phyloP scores from a whole-genome alignment of 2,329 filamentous ascomycete species.

The Thielaviopsis ethacetica region DNA sequence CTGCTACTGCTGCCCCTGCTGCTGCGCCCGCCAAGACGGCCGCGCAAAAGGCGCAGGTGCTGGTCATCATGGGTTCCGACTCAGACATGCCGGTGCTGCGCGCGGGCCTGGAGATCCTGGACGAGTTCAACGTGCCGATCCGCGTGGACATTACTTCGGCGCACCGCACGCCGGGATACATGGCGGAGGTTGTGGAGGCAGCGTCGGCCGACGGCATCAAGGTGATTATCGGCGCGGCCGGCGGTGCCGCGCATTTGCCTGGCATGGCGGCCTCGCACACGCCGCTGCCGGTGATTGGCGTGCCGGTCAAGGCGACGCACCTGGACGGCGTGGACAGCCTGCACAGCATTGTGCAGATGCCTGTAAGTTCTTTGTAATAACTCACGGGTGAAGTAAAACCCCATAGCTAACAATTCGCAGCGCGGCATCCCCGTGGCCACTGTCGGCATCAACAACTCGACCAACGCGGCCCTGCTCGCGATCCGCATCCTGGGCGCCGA shows the following conservation, averaged over 20 bases:
- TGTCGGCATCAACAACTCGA: constrained; percentile 65
- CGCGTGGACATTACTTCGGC: constrained; percentile 64
- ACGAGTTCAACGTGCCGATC: constrained; percentile 55
- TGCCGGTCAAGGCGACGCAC: constrained; percentile 58
- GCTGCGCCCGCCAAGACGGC: constrained; percentile 4
- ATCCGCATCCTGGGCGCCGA: constrained; percentile 47
- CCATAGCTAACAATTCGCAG: not conserved
- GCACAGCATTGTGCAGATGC: constrained; percentile 64
- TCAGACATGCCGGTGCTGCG: constrained; percentile 55
- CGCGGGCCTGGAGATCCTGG: constrained; percentile 48
- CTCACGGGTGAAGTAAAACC: no score
- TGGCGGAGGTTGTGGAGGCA: constrained; percentile 48
- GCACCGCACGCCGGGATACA: constrained; percentile 55
- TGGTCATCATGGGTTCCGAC: constrained; percentile 74
- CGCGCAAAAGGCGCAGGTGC: constrained; percentile 30
- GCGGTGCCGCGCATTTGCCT: constrained; percentile 56
- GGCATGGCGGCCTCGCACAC: constrained; percentile 63
- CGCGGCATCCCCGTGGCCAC: constrained; percentile 57
- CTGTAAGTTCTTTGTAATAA: constrained; percentile 29
- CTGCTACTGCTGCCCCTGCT: constrained; percentile 4
- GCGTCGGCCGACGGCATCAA: constrained; percentile 51
- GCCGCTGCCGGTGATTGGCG: constrained; percentile 57
- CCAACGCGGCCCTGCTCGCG: constrained; percentile 59
- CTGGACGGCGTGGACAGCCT: constrained; percentile 58
- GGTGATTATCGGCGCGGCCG: constrained; percentile 61